Evolutionary conservation across 1,284 basidiomycete species (phyloP).

Genomic region (Chiua sp.): DNA sequence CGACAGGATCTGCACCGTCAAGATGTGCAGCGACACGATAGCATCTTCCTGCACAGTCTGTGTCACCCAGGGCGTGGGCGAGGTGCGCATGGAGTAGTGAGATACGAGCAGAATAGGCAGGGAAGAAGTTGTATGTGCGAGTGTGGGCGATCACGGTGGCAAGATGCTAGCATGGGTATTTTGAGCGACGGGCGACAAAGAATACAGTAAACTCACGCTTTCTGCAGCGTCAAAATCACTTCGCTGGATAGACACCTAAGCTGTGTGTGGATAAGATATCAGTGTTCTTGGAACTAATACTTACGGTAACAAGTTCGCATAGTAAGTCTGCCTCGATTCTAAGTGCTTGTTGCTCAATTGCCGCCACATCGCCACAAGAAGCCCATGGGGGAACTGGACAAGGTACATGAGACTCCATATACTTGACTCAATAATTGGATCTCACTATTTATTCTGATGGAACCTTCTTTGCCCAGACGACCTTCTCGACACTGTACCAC

Average conservation of each 20-base stretch:
- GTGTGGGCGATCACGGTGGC: conserved; percentile 63
- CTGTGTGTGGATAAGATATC: not conserved
- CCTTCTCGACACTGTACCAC: conserved; percentile 42
- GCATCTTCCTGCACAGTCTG: conserved; percentile 57
- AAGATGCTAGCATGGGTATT: conserved; percentile 47
- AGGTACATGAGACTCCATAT: not conserved
- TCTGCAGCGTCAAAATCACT: conserved; percentile 70
- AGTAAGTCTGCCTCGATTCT: conserved; percentile 72
- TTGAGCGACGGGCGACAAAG: not conserved
- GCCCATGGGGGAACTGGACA: conserved; percentile 49
- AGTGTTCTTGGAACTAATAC: conserved; percentile 18
- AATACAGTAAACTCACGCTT: conserved; percentile 32
- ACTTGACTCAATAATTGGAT: not conserved
- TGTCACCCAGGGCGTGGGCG: conserved; percentile 60
- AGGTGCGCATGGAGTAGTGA: conserved; percentile 73
- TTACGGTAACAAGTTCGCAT: conserved; percentile 66
- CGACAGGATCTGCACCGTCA: conserved; percentile 36
- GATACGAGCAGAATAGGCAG: conserved; percentile 61
- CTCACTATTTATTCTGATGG: conserved; percentile 32
- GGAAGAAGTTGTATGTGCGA: conserved; percentile 60
- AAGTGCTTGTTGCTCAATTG: conserved; percentile 55
- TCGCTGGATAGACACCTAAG: conserved; percentile 64
- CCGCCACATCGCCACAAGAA: conserved; percentile 53
- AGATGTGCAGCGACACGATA: conserved; percentile 64
- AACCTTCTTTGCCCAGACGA: conserved; percentile 17